Evolutionary conservation across 768 basidiomycete genomes (phyloP).

Genomic region (Podaxis mareebaensis): DNA sequence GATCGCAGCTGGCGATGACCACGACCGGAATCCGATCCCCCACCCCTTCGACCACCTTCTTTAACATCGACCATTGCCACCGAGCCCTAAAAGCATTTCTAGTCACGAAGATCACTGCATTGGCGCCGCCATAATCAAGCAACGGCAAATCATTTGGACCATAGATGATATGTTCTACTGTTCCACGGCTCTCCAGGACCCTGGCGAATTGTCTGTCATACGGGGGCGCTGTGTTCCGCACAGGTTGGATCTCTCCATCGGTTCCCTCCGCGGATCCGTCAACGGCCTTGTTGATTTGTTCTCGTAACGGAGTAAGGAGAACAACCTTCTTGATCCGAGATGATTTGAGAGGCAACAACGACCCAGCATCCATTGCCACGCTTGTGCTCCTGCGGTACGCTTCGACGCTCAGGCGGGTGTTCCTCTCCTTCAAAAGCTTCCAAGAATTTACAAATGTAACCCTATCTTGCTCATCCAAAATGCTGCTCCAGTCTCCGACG

Average conservation of each 20-base stretch:
- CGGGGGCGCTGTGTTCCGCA: slow-evolving; percentile 59
- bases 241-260: slow-evolving; percentile 39
- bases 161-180: slow-evolving; percentile 51
- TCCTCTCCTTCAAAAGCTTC: slow-evolving; percentile 36
- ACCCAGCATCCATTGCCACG: slow-evolving; percentile 41
- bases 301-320: slow-evolving; percentile 56
- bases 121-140: slow-evolving; percentile 19
- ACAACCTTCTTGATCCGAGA: slow-evolving; percentile 30
- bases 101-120: slow-evolving; percentile 51
- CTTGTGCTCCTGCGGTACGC: slow-evolving; percentile 52
- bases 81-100: slow-evolving; percentile 52
- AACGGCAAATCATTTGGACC: slow-evolving; percentile 14
- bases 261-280: slow-evolving; percentile 45
- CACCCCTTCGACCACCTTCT: slow-evolving; percentile 10
- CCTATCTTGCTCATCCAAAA: slow-evolving; percentile 30
- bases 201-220: slow-evolving; percentile 52
- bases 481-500: slow-evolving; percentile 45
- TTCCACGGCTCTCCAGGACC: slow-evolving; percentile 32
- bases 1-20: slow-evolving; percentile 62
- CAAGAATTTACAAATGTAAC: slow-evolving; percentile 27
- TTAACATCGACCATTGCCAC: slow-evolving; percentile 54
- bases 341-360: slow-evolving; percentile 36
- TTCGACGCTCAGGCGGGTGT: slow-evolving; percentile 41
- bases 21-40: slow-evolving; percentile 34
- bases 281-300: slow-evolving; percentile 62